Conservation (phyloP, 345 rosid species). For the Eucalyptus lansdowneana region DNA sequence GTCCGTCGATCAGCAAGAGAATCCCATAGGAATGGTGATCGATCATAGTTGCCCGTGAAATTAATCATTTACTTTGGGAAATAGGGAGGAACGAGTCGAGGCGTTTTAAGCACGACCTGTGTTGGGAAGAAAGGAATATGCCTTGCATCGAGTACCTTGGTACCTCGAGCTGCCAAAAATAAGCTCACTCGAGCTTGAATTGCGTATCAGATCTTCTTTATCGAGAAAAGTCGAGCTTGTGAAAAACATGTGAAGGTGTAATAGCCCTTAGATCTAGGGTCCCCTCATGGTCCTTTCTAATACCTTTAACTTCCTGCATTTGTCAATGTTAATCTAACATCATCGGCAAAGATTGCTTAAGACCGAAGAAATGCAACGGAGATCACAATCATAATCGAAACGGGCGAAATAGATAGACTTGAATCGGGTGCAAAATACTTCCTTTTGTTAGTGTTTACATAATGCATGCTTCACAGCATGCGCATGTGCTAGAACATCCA, state of each 20-base stretch:
- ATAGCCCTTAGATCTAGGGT: neutral
- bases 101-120: neutral
- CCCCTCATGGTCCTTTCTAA: neutral
- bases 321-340: neutral
- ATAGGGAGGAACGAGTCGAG: neutral
- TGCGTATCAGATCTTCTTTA: neutral
- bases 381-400: neutral
- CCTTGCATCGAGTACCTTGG: neutral
- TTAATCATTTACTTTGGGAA: neutral
- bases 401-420: neutral
- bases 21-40: neutral
- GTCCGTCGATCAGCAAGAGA: neutral
- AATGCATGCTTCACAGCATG: neutral
- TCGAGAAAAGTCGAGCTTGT: neutral
- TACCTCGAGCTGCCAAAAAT: neutral
- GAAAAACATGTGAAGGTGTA: neutral
- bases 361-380: neutral
- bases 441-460: neutral
- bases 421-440: neutral
- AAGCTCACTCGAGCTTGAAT: neutral
- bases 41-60: neutral
- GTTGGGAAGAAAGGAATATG: neutral
- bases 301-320: neutral
- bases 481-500: neutral
- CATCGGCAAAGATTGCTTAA: neutral